Percentiles rank a stretch among this genome's conserved stretches.
Conservation (phyloP, 768 basidiomycete species). For the Russula emetica region DNA sequence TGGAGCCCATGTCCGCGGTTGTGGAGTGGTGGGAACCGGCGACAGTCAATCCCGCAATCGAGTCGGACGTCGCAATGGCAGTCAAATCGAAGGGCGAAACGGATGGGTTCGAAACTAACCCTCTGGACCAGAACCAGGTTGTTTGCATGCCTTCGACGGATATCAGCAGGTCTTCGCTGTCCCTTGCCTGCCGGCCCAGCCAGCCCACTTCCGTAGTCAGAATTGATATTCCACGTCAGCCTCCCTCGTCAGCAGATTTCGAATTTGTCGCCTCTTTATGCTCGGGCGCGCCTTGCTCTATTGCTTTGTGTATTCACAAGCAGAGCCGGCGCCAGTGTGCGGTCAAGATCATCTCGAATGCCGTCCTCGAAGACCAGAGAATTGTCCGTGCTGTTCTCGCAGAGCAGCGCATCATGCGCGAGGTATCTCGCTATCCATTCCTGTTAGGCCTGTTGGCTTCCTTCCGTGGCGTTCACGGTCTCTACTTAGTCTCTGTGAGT, state of each 20-base stretch:
- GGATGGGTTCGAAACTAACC: not conserved
- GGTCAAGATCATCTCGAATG: conserved; percentile 30
- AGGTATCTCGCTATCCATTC: conserved; percentile 22
- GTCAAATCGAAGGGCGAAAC: not conserved
- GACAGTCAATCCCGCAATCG: not conserved
- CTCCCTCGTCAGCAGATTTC: conserved; percentile 17
- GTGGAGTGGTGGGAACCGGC: conserved; percentile 10
- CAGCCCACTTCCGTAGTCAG: not conserved
- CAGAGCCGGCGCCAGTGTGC: conserved; percentile 21
- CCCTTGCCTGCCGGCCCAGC: not conserved
- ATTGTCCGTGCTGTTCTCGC: conserved; percentile 10
- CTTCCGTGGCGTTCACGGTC: conserved; percentile 29
- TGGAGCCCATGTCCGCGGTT: conserved; percentile 13
- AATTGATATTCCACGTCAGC: conserved; percentile 3
- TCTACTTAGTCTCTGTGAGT: conserved; percentile 31
- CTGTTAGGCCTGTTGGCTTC: conserved; percentile 30
- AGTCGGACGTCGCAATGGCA: not conserved
- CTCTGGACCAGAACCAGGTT: not conserved
- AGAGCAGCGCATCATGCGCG: conserved; percentile 13
- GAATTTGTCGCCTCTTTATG: conserved; percentile 15
- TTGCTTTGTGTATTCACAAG: conserved; percentile 29
- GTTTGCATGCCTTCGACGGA: not conserved
- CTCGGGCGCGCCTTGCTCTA: conserved; percentile 23
- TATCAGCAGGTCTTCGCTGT: not conserved
- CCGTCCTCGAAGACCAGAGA: conserved; percentile 2